These are phyloP conservation scores for Penicillium janthinellum DNA, from an alignment of 2,329 filamentous ascomycete species.

Conservation along the genomic window DNA sequence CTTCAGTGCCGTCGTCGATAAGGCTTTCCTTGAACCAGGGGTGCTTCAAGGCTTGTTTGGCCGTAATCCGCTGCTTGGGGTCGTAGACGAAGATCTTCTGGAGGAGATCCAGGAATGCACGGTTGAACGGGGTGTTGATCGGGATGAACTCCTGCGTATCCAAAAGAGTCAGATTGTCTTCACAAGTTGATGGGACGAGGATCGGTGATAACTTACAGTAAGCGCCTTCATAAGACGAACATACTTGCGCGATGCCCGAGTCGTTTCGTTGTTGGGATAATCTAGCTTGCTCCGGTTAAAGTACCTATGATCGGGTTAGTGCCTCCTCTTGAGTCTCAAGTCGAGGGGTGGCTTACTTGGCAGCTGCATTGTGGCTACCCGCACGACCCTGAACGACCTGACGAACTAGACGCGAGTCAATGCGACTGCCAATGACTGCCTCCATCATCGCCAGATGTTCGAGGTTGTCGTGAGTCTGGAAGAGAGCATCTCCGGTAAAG, in stretches of 20 bases:
- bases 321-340: constrained; percentile 11
- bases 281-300: constrained; percentile 61
- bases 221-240: constrained; percentile 69
- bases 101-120: constrained; percentile 64
- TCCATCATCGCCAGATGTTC: constrained; percentile 73
- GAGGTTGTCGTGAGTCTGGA: constrained; percentile 69
- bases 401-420: constrained; percentile 58
- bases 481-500: constrained; percentile 68
- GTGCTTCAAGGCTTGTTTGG: constrained; percentile 66
- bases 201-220: constrained; percentile 47
- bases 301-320: constrained; percentile 50
- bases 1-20: constrained; percentile 67
- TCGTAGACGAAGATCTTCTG: constrained; percentile 68
- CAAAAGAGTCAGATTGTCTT: constrained; percentile 22
- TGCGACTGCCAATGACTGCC: constrained; percentile 58
- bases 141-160: constrained; percentile 63
- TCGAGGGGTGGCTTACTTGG: constrained; percentile 52
- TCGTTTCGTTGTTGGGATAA: constrained; percentile 65
- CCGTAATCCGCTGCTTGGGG: constrained; percentile 65
- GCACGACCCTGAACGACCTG: constrained; percentile 54
- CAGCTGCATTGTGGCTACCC: constrained; percentile 55
- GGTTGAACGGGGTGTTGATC: constrained; percentile 60
- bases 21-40: constrained; percentile 67
- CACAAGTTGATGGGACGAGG: not conserved
- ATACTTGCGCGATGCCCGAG: constrained; percentile 65